These are phyloP conservation scores for Ricinus communis DNA, from an alignment of 345 rosid genomes.

Conservation along the genomic window DNA sequence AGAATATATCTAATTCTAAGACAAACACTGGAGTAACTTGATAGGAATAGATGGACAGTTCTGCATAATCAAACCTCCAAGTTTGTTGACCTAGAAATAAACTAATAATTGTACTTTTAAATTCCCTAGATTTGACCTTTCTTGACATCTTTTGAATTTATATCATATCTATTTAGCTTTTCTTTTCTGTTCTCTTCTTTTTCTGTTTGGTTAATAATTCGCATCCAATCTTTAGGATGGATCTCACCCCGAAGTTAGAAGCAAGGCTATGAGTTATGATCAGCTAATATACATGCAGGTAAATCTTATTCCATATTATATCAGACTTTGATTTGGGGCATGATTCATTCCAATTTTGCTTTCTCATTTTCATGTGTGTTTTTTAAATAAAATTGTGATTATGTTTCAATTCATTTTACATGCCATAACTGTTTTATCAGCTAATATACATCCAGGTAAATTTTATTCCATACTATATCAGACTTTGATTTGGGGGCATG, in stretches of 20 bases:
- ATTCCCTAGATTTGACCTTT: not conserved
- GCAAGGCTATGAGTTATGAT: conserved; percentile 79
- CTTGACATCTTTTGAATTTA: not conserved
- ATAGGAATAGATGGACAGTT: too few relatives aligned
- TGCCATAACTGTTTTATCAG: too few relatives aligned
- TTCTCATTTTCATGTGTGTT: not conserved
- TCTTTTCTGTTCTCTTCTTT: conserved; percentile 1
- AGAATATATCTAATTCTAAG: not conserved
- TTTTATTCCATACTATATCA: too few relatives aligned
- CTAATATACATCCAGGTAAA: too few relatives aligned
- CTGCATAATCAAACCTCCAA: too few relatives aligned
- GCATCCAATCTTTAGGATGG: conserved; percentile 55
- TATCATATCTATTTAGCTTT: not conserved
- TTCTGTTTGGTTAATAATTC: not conserved
- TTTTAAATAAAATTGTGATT: too few relatives aligned
- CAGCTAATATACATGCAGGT: conserved; percentile 91
- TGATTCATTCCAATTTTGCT: not conserved
- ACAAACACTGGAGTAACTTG: too few relatives aligned
- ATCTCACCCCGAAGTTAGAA: conserved; percentile 61
- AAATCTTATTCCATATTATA: conserved; percentile 1
- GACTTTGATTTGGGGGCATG: too few relatives aligned
- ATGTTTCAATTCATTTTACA: too few relatives aligned
- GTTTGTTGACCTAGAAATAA: too few relatives aligned
- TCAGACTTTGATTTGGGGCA: not conserved
- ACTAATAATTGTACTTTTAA: not conserved